Percentiles rank a stretch among this genome's conserved stretches.
Conservation (phyloP, 2,329 filamentous ascomycete species). For the Calonectria multiphialidica region DNA sequence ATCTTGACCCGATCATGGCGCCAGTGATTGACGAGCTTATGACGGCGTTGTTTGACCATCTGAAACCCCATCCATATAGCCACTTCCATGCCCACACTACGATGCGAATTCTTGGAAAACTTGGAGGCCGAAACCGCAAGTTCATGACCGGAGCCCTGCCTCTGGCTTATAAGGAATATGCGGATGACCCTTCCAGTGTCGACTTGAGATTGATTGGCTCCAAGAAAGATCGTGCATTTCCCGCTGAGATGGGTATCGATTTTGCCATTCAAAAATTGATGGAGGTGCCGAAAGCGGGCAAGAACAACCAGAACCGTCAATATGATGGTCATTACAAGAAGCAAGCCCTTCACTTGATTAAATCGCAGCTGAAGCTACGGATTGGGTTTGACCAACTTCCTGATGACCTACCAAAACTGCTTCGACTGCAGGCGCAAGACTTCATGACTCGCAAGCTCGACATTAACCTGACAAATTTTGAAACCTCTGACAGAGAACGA, state of each 20-base stretch:
- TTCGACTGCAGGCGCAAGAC: slow-evolving; percentile 92
- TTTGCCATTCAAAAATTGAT: slow-evolving; percentile 89
- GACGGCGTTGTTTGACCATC: slow-evolving; percentile 96
- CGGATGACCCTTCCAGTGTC: slow-evolving; percentile 89
- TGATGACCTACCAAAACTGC: slow-evolving; percentile 86
- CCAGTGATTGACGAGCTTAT: slow-evolving; percentile 99
- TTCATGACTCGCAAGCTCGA: slow-evolving; percentile 79
- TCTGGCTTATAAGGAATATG: slow-evolving; percentile 85
- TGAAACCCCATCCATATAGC: slow-evolving; percentile 93
- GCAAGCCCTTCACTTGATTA: slow-evolving; percentile 90
- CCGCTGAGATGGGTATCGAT: slow-evolving; percentile 87
- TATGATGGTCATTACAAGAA: slow-evolving; percentile 90
- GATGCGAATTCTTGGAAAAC: slow-evolving; percentile 95
- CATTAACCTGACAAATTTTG: slow-evolving; percentile 77
- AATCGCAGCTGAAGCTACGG: slow-evolving; percentile 88
- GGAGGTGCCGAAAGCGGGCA: slow-evolving; percentile 77
- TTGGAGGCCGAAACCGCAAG: slow-evolving; percentile 94
- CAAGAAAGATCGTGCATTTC: slow-evolving; percentile 89
- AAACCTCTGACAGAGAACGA: slow-evolving; percentile 81
- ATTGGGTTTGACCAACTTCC: slow-evolving; percentile 90
- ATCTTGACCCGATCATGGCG: slow-evolving; percentile 98
- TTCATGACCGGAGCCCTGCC: slow-evolving; percentile 92
- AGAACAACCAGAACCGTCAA: slow-evolving; percentile 68
- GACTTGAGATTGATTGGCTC: slow-evolving; percentile 92
- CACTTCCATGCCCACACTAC: slow-evolving; percentile 99